Base-by-base conservation (phyloP, 306 rosid genomes). In the Trichosanthes cucumerina region DNA sequence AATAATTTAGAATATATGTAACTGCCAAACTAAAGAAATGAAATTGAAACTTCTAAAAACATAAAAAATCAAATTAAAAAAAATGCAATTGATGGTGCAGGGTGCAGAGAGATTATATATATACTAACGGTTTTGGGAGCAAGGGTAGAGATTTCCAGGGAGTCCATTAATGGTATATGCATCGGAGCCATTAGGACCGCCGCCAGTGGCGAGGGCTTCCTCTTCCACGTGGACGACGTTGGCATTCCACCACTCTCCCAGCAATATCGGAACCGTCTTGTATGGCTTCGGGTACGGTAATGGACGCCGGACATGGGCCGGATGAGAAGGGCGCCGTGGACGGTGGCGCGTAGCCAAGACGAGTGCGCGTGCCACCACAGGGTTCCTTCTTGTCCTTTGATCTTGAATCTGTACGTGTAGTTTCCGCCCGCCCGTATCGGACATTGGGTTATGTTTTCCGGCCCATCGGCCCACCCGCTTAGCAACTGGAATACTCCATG, bases 341-440 rank as follows among this genome's bases (percentile, higher is more conserved):
- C 88, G 3, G 88, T 86, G 6, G 96, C 83, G 2, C 96, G 96
- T 28, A 93, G 88, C 86, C 84, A 81, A 5, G 89, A 80, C 0
- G 82, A 65, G 75, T 91, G 94, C 0, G 94, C 90, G 78, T 93
- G 94, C 96, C 96, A 91, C 92, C 96, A 93, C 18, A 91, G 89
- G 10, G 94, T 93, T 0, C 97, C 96, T 47, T 93, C 96, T 77
- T 93, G 94, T 28, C 81, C 86, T 6, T 79, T 86, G 77, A 93
- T 68, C 0, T 83, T 82, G 58, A 91, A 93, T 57, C 21, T 83
- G 64, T 93, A 88, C 0, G 90, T 84, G 49, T 84, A 92, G 6
- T 28, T 88, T 0, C 76, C 18, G 7, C 85, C 86, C 0, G 93
- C 58, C 15, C 47, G 85, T 26, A 92, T 89, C 9, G 96, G 92